phyloP scores from a whole-genome alignment of 2,329 filamentous ascomycete species.

The Thielaviopsis ethacetica region DNA sequence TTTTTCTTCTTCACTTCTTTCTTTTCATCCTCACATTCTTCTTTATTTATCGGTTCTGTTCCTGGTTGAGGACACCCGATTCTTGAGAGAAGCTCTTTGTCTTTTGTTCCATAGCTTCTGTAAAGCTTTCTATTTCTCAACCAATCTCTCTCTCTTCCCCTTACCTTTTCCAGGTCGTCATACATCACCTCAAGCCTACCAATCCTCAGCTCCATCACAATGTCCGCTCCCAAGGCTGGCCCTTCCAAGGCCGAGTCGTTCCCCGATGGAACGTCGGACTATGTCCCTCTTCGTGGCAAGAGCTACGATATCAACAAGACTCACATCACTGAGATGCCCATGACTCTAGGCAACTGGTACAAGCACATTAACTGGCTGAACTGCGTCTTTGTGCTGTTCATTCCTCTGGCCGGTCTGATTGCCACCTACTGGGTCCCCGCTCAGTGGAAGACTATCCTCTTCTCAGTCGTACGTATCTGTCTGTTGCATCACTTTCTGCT shows the following conservation, averaged over 20 bases:
- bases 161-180: not conserved
- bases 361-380: conserved; percentile 94
- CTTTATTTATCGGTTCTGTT: not conserved
- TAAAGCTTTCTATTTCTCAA: not conserved
- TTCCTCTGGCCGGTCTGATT: conserved; percentile 59
- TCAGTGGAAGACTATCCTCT: conserved; percentile 53
- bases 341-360: conserved; percentile 73
- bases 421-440: conserved; percentile 66
- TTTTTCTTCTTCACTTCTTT: not conserved
- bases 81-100: not conserved
- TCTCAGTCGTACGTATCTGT: conserved; percentile 33
- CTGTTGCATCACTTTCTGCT: not conserved
- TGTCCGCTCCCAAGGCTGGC: conserved; percentile 20
- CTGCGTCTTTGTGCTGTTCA: conserved; percentile 59
- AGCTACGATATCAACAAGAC: conserved; percentile 49
- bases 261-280: conserved; percentile 38
- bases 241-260: conserved; percentile 25
- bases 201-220: conserved; percentile 15
- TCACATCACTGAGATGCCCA: conserved; percentile 70
- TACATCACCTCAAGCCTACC: not conserved
- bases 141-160: not conserved
- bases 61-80: not conserved
- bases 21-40: not conserved
- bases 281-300: conserved; percentile 30
- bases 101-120: not conserved